Evolutionary conservation across 495 filamentous ascomycete genomes (phyloP), one percentile per base, ranked within the genome.

Genomic region (Neohortaea acidophila): DNA sequence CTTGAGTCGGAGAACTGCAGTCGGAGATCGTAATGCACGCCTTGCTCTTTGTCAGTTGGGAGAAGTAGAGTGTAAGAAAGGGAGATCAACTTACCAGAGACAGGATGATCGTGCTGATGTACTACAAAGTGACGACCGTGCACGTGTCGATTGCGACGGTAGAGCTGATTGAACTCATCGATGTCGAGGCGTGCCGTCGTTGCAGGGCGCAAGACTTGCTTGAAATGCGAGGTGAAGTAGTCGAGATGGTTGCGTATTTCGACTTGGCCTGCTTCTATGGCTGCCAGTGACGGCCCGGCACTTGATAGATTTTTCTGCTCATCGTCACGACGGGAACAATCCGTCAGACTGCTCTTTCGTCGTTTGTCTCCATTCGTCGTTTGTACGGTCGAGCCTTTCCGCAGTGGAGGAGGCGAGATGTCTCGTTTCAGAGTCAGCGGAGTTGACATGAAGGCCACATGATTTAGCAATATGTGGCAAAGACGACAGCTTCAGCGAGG

Each of bases 41-140:
- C 28, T 38, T 42, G 48, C 34, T 42, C 33, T 12, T 21, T 25
- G 24, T 39, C 22, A 31, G 32, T 31, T 18, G n/a, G 1, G 10
- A 22, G 7, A 8, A 14, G 34, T 13, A 21, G 23, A 22, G 30
- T 18, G n/a, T 2, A n/a, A 22, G 7, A 8, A 14, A 37, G 12
- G 21, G 23, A 22, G 30, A 24, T 75, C 41, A 76, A 70, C 0
- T 64, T 58, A 9, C 76, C 75, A 11, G 74, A 70, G 7, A 77
- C 57, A 2, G 75, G 75, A 53, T 80, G 76, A 43, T 80, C 76
- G 49, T 81, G 76, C 48, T 79, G 76, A 51, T 79, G 72, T 20
- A 80, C 61, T 23, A 79, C 65, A 44, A 77, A 79, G 47, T 80
- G 75, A 17, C 56, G 59, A 8, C 73, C 76, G 13, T 58, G 33